These are phyloP conservation scores for Dipteronia dyeriana DNA, from an alignment of 345 rosid genomes.

Conservation along the genomic window DNA sequence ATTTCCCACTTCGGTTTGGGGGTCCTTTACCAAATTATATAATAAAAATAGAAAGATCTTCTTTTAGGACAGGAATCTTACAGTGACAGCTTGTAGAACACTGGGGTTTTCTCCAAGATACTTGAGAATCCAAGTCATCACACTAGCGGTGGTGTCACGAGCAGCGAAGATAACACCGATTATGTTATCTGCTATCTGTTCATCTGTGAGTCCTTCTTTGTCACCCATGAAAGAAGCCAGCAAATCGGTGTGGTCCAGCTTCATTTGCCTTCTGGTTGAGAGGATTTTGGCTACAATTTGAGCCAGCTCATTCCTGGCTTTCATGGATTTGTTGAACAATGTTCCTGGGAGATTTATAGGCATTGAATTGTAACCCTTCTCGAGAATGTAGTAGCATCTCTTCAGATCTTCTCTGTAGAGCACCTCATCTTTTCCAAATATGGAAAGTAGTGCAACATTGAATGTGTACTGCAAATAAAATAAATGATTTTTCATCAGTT, in stretches of 20 bases:
- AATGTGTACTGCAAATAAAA: constrained; percentile 62
- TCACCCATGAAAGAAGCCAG: constrained; percentile 82
- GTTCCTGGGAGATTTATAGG: constrained; percentile 92
- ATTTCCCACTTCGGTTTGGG: neutral
- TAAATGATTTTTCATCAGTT: neutral
- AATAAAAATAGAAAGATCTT: neutral
- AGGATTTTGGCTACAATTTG: constrained; percentile 65
- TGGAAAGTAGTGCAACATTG: constrained; percentile 77
- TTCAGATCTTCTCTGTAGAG: constrained; percentile 77
- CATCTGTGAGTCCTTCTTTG: constrained; percentile 64
- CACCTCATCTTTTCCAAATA: constrained; percentile 72
- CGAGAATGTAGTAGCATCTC: constrained; percentile 84
- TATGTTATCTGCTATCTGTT: constrained; percentile 84
- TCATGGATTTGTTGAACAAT: constrained; percentile 85
- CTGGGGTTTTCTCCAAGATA: constrained; percentile 69
- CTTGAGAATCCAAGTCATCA: constrained; percentile 83
- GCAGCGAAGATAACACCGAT: constrained; percentile 93
- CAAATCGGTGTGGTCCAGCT: constrained; percentile 51
- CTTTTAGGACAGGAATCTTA: constrained; percentile 32
- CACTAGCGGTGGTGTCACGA: constrained; percentile 88
- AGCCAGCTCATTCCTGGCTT: constrained; percentile 77
- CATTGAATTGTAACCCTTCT: constrained; percentile 97
- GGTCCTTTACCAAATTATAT: neutral
- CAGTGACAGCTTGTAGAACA: constrained; percentile 75
- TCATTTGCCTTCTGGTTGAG: constrained; percentile 49